Evolutionary conservation across 345 rosid genomes (phyloP), one percentile per base, ranked within the genome.

Genomic region (Pelargonium nanum): DNA sequence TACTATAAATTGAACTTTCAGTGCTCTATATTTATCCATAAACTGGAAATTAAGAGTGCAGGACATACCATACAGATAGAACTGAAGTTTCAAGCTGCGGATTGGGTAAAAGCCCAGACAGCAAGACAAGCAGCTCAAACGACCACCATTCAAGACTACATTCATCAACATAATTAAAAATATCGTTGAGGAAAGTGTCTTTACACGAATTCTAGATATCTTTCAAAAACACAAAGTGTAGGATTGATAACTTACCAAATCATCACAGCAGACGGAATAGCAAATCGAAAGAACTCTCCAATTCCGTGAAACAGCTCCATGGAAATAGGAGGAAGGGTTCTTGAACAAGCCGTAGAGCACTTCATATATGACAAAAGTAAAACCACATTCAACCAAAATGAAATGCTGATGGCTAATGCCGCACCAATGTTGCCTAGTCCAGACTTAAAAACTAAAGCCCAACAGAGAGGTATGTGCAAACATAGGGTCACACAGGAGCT

Each of bases 211-310:
- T n/a, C n/a, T n/a, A n/a, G n/a, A n/a, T n/a, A n/a, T n/a, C n/a
- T n/a, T n/a, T n/a, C n/a, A n/a, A n/a, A n/a, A n/a, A n/a, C n/a
- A n/a, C n/a, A 19, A 6, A 1, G 19, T 19, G 17, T 6, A 1
- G 16, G 23, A 32, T n/a, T n/a, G 21, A 44, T 19, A 50, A 32
- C 28, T 56, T 74, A 78, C 85, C 85, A 78, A 21, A 76, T 62
- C 85, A 81, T 81, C 12, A 74, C 45, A 1, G 83, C 69, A 55
- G 85, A 81, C 54, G 83, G 81, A 20, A 81, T 61, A 17, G 83
- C 85, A 10, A 73, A 63, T 21, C 72, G 66, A 51, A 81, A 78
- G 63, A 78, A 78, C 62, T 72, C 69, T 23, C 74, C 53, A 4
- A 72, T 63, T 22, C 76, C 75, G 8, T 13, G 63, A 19, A 76